Conservation (phyloP, 306 rosid genomes). For the Oxytropis ochrocephala region DNA sequence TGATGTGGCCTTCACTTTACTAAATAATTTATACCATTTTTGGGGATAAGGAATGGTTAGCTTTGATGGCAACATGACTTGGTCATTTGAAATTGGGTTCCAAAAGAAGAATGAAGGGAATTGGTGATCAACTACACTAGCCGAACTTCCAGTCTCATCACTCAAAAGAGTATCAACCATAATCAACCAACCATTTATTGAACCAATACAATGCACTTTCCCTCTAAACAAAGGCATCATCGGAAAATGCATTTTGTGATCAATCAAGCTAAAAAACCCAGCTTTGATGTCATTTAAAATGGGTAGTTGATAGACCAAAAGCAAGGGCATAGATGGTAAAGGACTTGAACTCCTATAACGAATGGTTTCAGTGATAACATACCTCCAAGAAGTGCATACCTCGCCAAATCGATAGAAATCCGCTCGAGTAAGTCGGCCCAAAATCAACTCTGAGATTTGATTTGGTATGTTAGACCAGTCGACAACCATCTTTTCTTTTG, state of each 20-base stretch:
- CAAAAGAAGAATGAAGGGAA: background rate
- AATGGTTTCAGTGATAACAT: background rate
- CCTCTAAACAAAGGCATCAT: background rate
- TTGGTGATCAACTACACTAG: background rate
- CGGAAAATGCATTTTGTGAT: background rate
- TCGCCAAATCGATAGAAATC: background rate
- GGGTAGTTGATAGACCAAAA: background rate
- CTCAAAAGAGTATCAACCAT: background rate
- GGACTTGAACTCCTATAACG: too few relatives aligned
- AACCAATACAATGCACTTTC: background rate
- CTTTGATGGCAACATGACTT: background rate
- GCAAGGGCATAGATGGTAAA: background rate
- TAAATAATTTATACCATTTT: background rate
- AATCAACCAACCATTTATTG: background rate
- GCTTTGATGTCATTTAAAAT: background rate
- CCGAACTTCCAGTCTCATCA: too few relatives aligned
- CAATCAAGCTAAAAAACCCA: background rate
- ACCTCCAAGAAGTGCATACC: background rate
- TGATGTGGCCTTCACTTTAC: background rate
- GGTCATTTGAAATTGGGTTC: background rate
- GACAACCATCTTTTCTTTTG: background rate
- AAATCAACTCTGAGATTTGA: background rate
- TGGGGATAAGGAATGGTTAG: background rate
- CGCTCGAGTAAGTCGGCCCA: background rate
- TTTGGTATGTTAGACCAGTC: background rate